Evolutionary conservation across 164 flowering plant genomes (phyloP).

Genomic region (Protea cynaroides): DNA sequence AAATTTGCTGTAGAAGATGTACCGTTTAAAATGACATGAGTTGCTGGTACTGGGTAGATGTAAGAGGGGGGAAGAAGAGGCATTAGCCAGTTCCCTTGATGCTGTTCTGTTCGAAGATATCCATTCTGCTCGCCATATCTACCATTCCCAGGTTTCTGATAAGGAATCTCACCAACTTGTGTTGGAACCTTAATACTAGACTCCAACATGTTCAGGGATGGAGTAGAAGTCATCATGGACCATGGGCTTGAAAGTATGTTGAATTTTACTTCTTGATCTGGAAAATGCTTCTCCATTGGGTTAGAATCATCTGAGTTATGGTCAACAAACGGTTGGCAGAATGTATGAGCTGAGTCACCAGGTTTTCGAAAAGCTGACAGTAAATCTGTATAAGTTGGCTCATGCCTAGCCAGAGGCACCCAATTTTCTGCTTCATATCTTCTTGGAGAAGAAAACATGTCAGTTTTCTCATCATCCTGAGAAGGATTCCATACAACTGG

Average conservation of each 20-base stretch:
- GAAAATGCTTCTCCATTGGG: constrained; percentile 28
- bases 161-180: constrained; percentile 32
- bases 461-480: constrained; percentile 53
- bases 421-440: constrained; percentile 51
- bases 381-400: constrained; percentile 57
- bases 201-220: constrained; percentile 49
- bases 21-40: no score
- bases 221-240: constrained; percentile 44
- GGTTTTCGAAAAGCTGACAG: constrained; percentile 60
- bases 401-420: constrained; percentile 47
- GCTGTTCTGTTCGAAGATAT: constrained; percentile 42
- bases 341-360: constrained; percentile 33
- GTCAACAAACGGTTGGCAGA: constrained; percentile 24
- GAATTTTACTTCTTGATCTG: constrained; percentile 46
- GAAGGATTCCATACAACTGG: constrained; percentile 39
- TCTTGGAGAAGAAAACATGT: constrained; percentile 35
- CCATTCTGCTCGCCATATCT: constrained; percentile 40
- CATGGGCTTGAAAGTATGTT: constrained; percentile 31
- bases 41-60: no score
- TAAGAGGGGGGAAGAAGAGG: constrained; percentile 48
- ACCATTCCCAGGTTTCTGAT: constrained; percentile 29
- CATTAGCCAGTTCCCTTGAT: constrained; percentile 56
- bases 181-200: constrained; percentile 29
- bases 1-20: no score
- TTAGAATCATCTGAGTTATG: constrained; percentile 26